phyloP scores from a whole-genome alignment of 2,329 filamentous ascomycete species.

The Cercospora sesami region DNA sequence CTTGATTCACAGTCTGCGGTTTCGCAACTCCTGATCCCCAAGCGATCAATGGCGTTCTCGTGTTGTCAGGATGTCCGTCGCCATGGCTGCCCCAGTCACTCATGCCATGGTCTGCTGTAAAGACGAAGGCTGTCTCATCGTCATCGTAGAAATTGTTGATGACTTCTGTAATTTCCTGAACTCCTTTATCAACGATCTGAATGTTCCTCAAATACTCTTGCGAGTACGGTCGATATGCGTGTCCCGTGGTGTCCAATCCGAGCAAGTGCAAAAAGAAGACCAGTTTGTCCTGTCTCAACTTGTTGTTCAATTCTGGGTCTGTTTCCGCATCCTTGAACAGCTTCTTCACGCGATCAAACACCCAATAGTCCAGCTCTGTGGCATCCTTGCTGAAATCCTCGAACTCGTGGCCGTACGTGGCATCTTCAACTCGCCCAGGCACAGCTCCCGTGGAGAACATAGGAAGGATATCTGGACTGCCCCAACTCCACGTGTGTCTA shows the following conservation, averaged over 20 bases:
- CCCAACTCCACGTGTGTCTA: constrained; percentile 98
- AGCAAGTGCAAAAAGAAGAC: constrained; percentile 96
- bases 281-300: constrained; percentile 76
- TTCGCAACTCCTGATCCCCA: constrained; percentile 91
- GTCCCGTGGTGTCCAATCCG: constrained; percentile 87
- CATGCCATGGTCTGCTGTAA: constrained; percentile 98
- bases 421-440: constrained; percentile 82
- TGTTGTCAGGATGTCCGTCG: constrained; percentile 96
- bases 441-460: constrained; percentile 97
- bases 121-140: constrained; percentile 87
- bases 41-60: constrained; percentile 83
- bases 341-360: constrained; percentile 89
- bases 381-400: constrained; percentile 90
- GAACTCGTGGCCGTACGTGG: constrained; percentile 76
- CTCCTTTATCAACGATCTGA: constrained; percentile 86
- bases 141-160: constrained; percentile 82
- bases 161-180: constrained; percentile 76
- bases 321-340: constrained; percentile 77
- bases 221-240: constrained; percentile 84
- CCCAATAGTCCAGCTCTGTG: constrained; percentile 82
- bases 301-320: constrained; percentile 71
- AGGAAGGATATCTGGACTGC: constrained; percentile 91
- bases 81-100: constrained; percentile 99
- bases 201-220: constrained; percentile 94
- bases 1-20: constrained; percentile 60